phyloP scores from a whole-genome alignment of 2,329 filamentous ascomycete species.

The Colletotrichum eleusines region DNA sequence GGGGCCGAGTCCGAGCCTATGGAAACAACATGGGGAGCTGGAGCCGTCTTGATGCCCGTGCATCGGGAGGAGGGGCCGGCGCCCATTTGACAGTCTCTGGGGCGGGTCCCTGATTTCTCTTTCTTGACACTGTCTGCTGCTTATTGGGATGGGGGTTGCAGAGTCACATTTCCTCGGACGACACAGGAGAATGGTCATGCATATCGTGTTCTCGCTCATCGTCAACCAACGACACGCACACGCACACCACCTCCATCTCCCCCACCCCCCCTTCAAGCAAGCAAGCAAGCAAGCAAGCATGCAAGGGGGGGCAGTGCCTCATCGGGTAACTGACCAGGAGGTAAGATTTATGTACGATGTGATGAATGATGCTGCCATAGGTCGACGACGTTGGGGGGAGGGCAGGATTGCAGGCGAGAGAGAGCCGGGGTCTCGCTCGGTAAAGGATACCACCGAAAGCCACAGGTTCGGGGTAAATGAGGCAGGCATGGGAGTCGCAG shows the following conservation, averaged over 20 bases:
- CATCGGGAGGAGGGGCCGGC: slow-evolving; percentile 39
- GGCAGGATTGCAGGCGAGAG: background rate
- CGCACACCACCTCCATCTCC: background rate
- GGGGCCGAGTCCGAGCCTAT: slow-evolving; percentile 31
- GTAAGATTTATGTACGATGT: no score
- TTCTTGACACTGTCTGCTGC: slow-evolving; percentile 3
- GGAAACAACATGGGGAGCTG: slow-evolving; percentile 37
- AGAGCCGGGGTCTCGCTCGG: slow-evolving; percentile 15
- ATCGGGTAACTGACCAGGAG: slow-evolving; percentile 1
- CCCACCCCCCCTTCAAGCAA: background rate
- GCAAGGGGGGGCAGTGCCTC: slow-evolving; percentile 6
- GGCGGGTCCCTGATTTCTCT: slow-evolving; percentile 11
- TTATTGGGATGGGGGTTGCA: background rate
- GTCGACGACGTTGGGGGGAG: background rate
- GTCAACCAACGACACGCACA: background rate
- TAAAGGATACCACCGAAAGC: slow-evolving; percentile 17
- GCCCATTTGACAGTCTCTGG: slow-evolving; percentile 21
- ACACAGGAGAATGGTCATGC: background rate
- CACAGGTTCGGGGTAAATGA: slow-evolving; percentile 17
- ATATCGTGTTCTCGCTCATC: background rate
- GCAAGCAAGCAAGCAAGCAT: no score
- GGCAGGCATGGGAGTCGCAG: slow-evolving; percentile 1
- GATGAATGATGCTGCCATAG: background rate
- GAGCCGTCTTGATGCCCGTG: slow-evolving; percentile 32
- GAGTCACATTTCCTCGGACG: background rate